Percentiles rank a stretch among this genome's conserved stretches.
phyloP scores from a whole-genome alignment of 495 filamentous ascomycete species.

The Podospora comata region DNA sequence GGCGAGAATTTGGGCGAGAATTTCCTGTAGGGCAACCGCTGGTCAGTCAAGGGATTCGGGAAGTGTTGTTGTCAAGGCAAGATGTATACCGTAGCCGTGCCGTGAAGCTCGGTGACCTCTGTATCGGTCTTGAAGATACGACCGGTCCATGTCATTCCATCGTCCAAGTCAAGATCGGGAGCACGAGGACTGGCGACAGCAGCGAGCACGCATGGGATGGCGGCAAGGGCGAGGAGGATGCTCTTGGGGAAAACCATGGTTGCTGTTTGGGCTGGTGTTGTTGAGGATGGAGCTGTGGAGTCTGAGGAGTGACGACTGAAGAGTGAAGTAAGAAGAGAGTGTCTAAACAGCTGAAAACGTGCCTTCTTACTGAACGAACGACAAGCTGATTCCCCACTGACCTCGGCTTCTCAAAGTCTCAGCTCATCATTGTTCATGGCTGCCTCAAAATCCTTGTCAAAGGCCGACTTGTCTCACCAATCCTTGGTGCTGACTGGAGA shows the following conservation, averaged over 20 bases:
- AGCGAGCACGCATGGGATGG: background rate
- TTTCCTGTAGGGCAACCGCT: background rate
- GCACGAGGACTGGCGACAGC: background rate
- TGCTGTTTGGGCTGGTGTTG: background rate
- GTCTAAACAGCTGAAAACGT: too few relatives aligned
- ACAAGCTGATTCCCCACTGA: too few relatives aligned
- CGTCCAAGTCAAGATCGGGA: background rate
- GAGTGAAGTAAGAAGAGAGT: too few relatives aligned
- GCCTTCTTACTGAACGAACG: too few relatives aligned
- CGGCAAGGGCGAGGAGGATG: background rate
- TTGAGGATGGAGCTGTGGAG: background rate
- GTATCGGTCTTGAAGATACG: background rate
- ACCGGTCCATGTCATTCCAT: slow-evolving; percentile 2
- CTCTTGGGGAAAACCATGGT: background rate
- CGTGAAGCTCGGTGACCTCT: background rate
- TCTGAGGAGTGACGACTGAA: background rate
- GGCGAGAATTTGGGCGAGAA: background rate
- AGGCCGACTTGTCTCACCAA: too few relatives aligned
- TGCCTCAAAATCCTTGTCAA: too few relatives aligned
- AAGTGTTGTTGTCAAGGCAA: too few relatives aligned
- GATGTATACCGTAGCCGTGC: background rate
- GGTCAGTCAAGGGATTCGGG: too few relatives aligned
- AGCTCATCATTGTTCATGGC: too few relatives aligned
- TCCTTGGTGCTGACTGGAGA: too few relatives aligned
- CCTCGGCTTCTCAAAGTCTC: too few relatives aligned